Evolutionary conservation across 805 yeast genomes (phyloP).

Genomic region (Metschnikowia baotianmanensis): DNA sequence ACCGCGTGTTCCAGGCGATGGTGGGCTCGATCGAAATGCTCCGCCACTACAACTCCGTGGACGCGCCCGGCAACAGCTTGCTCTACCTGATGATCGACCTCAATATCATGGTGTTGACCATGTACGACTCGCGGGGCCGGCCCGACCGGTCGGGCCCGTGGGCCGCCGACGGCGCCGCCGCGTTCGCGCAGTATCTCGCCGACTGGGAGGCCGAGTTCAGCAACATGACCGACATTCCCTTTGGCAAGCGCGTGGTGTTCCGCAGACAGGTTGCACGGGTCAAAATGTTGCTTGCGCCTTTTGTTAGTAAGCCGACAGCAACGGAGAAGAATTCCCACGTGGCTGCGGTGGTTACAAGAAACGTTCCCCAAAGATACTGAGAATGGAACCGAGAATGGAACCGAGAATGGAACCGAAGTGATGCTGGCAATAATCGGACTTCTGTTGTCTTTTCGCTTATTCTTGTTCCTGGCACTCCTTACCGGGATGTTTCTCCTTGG

Average conservation of each 20-base stretch:
- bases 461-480: no score
- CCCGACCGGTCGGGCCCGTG: no score
- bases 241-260: background rate
- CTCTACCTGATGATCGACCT: constrained; percentile 2
- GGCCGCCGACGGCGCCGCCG: no score
- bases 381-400: no score
- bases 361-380: no score
- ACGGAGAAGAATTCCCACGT: no score
- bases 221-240: background rate
- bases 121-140: background rate
- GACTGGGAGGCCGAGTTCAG: background rate
- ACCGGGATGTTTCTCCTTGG: no score
- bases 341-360: no score
- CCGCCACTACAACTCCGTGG: background rate
- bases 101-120: constrained; percentile 1
- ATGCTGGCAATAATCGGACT: no score
- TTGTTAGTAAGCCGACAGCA: no score
- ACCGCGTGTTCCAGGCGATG: constrained; percentile 1
- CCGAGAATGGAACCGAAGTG: no score
- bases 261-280: background rate
- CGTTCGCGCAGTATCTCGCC: background rate
- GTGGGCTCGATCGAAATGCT: constrained; percentile 1
- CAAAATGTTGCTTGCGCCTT: background rate
- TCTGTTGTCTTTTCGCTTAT: no score
- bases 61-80: background rate